Evolutionary conservation across 805 yeast genomes (phyloP).

Genomic region (Saccharomyces paradoxus): DNA sequence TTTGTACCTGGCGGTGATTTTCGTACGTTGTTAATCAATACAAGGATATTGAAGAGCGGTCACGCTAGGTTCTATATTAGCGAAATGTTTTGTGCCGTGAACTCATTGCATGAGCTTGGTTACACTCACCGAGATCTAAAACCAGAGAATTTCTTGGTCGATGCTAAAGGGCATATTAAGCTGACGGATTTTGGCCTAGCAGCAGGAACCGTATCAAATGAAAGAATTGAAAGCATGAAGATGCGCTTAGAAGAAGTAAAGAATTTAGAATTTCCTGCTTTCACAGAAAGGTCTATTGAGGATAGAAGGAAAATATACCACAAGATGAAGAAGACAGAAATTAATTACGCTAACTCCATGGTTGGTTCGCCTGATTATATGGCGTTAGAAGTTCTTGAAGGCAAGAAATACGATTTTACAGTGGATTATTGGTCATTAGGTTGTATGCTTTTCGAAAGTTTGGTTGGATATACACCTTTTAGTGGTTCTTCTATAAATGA

Average conservation of each 20-base stretch:
- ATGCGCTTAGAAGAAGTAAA: conserved; percentile 60
- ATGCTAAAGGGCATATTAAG: conserved; percentile 84
- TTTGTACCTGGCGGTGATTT: conserved; percentile 99
- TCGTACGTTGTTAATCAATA: conserved; percentile 85
- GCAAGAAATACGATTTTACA: conserved; percentile 89
- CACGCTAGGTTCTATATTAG: conserved; percentile 92
- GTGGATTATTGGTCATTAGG: conserved; percentile 99
- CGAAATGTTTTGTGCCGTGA: conserved; percentile 94
- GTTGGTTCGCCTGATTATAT: conserved; percentile 98
- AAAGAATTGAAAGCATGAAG: conserved; percentile 89
- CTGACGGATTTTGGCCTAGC: conserved; percentile 96
- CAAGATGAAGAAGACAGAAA: conserved; percentile 60
- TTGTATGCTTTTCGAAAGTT: conserved; percentile 91
- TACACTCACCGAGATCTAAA: conserved; percentile 95
- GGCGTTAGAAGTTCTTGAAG: conserved; percentile 96
- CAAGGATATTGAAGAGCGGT: conserved; percentile 86
- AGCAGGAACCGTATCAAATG: conserved; percentile 89
- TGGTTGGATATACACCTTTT: conserved; percentile 96
- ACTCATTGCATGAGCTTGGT: conserved; percentile 88
- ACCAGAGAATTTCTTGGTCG: conserved; percentile 89
- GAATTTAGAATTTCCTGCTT: conserved; percentile 57
- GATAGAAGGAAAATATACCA: conserved; percentile 86
- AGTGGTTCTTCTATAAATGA: conserved; percentile 91
- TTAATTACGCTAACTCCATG: conserved; percentile 85
- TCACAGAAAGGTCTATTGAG: conserved; percentile 61